Conservation (phyloP, 2,329 filamentous ascomycete genomes). For the Fusarium multiceps region DNA sequence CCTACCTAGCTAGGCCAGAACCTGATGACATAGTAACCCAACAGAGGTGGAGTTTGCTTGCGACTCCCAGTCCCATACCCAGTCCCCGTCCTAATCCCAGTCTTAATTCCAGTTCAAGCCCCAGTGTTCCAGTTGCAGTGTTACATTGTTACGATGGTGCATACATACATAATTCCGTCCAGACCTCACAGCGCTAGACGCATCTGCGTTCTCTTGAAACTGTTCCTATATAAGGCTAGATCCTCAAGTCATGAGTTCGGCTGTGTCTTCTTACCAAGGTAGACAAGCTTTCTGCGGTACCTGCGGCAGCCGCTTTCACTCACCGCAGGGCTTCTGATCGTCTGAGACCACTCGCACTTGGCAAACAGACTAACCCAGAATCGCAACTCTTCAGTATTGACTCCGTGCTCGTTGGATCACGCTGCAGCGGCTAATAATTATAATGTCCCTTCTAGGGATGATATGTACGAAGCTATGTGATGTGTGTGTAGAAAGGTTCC, state of each 20-base stretch:
- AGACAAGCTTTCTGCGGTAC: background rate
- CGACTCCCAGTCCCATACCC: slow-evolving; percentile 1
- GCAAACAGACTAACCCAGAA: background rate
- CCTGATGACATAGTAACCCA: background rate
- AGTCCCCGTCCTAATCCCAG: background rate
- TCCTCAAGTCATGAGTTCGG: background rate
- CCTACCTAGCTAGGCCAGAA: background rate
- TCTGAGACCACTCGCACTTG: background rate
- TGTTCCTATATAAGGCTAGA: background rate
- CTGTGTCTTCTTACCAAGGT: background rate
- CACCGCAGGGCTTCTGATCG: background rate
- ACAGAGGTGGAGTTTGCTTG: background rate
- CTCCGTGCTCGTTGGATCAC: background rate
- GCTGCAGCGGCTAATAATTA: background rate
- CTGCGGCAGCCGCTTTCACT: slow-evolving; percentile 12
- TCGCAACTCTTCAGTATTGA: background rate
- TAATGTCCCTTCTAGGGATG: background rate
- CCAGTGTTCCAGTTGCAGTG: slow-evolving; percentile 1
- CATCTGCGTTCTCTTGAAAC: background rate
- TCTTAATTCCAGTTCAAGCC: background rate
- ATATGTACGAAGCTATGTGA: background rate
- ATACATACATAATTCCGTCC: background rate
- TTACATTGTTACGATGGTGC: slow-evolving; percentile 2
- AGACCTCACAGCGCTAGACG: background rate
- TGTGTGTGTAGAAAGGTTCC: background rate